Conservation (phyloP, 257 asterid genomes). For the Solanum microdontum region DNA sequence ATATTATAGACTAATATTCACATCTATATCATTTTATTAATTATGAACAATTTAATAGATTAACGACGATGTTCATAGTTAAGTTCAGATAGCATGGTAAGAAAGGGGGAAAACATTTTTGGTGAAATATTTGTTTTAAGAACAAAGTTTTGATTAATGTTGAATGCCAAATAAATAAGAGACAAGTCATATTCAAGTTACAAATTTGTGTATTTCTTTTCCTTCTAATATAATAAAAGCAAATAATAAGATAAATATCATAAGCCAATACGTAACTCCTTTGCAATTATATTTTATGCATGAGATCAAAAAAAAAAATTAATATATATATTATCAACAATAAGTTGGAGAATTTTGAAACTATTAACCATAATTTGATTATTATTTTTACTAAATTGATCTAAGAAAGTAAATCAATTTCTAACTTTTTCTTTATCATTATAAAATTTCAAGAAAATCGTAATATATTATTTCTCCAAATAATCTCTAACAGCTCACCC, state of each 20-base stretch:
- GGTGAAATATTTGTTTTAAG: too few species aligned
- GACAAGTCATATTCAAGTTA: not conserved
- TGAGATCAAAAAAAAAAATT: not conserved
- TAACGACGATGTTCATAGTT: too few species aligned
- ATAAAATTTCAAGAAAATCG: not conserved
- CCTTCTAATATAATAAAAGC: not conserved
- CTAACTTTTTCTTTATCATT: not conserved
- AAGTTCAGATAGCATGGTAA: not conserved
- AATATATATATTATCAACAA: not conserved
- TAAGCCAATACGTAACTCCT: not conserved
- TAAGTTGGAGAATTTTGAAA: not conserved
- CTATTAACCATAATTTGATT: not conserved
- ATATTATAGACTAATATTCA: not conserved
- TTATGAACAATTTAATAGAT: not conserved
- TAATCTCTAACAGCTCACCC: not conserved
- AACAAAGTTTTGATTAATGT: too few species aligned
- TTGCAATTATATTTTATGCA: not conserved
- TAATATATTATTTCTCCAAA: too few species aligned
- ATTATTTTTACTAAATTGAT: not conserved
- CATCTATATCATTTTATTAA: not conserved
- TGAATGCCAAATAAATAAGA: not conserved
- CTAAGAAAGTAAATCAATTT: too few species aligned
- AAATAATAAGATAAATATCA: not conserved
- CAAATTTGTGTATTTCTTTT: not conserved
- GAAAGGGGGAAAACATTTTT: too few species aligned